Percentiles rank a stretch among this genome's conserved stretches.
Conservation (phyloP, 768 basidiomycete genomes). For the Suillus americanus region DNA sequence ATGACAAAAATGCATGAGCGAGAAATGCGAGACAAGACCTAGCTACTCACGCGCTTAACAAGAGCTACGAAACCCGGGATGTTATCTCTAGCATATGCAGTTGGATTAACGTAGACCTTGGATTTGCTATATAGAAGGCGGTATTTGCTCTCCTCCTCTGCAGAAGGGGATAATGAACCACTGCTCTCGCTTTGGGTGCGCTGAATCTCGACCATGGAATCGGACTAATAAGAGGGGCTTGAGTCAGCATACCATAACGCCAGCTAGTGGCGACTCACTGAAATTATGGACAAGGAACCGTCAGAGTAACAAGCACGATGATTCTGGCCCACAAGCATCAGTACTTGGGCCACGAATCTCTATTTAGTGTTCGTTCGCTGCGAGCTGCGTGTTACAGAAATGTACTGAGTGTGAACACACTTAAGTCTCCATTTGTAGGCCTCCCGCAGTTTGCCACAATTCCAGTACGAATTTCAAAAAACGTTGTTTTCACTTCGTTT, state of each 20-base stretch:
- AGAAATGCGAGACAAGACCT: constrained; percentile 8
- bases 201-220: constrained; percentile 79
- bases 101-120: constrained; percentile 95
- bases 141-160: constrained; percentile 59
- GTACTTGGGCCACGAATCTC: constrained; percentile 1
- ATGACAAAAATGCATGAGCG: constrained; percentile 12
- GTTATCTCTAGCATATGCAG: constrained; percentile 88
- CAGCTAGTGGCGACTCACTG: constrained; percentile 36
- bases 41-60: constrained; percentile 74
- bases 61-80: constrained; percentile 91
- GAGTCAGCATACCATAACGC: constrained; percentile 9
- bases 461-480: constrained; percentile 14
- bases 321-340: constrained; percentile 20
- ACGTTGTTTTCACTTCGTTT: neutral
- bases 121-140: constrained; percentile 87
- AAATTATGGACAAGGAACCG: constrained; percentile 46
- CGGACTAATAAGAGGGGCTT: constrained; percentile 32
- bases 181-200: constrained; percentile 28
- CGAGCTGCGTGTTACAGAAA: constrained; percentile 8
- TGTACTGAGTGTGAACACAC: constrained; percentile 1
- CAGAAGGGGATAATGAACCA: constrained; percentile 9
- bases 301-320: constrained; percentile 39
- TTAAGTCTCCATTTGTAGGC: neutral
- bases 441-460: constrained; percentile 20
- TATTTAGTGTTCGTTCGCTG: constrained; percentile 8